Evolutionary conservation across 768 basidiomycete species (phyloP).

Genomic region (Coprinopsis cinerea): DNA sequence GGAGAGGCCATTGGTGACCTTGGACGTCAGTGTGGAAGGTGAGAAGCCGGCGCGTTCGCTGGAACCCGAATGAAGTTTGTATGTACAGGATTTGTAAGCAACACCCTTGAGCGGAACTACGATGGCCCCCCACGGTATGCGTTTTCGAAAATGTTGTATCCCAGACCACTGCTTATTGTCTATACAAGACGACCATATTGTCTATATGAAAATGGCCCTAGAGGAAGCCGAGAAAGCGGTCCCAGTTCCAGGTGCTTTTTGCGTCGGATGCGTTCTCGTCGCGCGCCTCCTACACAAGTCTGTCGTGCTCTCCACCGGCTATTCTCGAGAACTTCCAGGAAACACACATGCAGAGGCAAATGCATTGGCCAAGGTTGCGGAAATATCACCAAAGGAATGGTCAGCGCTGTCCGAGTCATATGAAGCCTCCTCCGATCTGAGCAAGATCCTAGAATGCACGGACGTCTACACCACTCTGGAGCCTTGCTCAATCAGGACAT

Average conservation of each 20-base stretch:
- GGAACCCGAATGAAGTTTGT: conserved; percentile 11
- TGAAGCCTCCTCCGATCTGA: conserved; percentile 21
- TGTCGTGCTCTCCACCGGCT: conserved; percentile 69
- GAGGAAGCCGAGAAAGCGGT: conserved; percentile 64
- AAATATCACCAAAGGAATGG: conserved; percentile 40
- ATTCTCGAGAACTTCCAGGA: conserved; percentile 85
- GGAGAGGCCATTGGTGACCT: conserved; percentile 51
- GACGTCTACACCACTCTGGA: conserved; percentile 96
- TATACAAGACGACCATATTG: conserved; percentile 18
- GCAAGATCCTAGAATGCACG: conserved; percentile 48
- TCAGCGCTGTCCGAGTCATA: conserved; percentile 30
- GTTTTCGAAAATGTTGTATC: too few species aligned
- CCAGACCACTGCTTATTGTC: neutral
- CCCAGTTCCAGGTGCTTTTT: conserved; percentile 75
- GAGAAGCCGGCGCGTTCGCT: conserved; percentile 8
- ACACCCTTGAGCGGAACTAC: neutral
- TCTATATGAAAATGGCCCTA: conserved; percentile 61
- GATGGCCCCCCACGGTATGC: too few species aligned
- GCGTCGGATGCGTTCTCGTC: conserved; percentile 82
- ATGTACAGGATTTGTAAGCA: conserved; percentile 12
- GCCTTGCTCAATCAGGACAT: conserved; percentile 87
- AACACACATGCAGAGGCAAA: conserved; percentile 99
- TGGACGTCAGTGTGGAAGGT: conserved; percentile 8
- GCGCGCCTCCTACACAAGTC: conserved; percentile 38
- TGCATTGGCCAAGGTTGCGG: conserved; percentile 66